Conservation (phyloP, 192 early-diverging fungal genomes). For the Phycomyces blakesleeanus region DNA sequence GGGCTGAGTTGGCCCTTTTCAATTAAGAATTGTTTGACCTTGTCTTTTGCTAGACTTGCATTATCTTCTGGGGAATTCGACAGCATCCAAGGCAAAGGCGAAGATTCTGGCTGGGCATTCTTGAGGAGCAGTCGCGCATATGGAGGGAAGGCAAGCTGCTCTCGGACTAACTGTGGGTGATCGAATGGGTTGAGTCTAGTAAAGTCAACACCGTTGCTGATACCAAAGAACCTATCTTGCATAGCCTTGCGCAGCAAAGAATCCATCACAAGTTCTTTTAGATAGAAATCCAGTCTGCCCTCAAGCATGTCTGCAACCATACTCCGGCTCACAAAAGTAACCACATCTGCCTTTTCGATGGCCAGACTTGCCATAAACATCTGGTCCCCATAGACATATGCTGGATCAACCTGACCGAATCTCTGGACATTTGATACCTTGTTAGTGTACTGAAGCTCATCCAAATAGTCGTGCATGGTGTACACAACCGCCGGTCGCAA, state of each 20-base stretch:
- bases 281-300: constrained; percentile 48
- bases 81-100: not conserved
- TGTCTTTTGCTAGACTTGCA: constrained; percentile 36
- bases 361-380: constrained; percentile 49
- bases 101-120: too few species aligned
- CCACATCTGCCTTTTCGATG: constrained; percentile 48
- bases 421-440: constrained; percentile 43
- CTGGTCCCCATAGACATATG: constrained; percentile 43
- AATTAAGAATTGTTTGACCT: constrained; percentile 45
- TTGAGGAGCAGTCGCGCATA: constrained; percentile 18
- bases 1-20: constrained; percentile 30
- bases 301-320: constrained; percentile 55
- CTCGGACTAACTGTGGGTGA: constrained; percentile 25
- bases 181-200: constrained; percentile 45
- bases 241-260: constrained; percentile 42
- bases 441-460: constrained; percentile 54
- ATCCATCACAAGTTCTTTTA: constrained; percentile 53
- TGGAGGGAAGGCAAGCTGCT: constrained; percentile 37
- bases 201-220: constrained; percentile 55
- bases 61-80: not conserved
- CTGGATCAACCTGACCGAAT: constrained; percentile 38
- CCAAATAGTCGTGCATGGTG: constrained; percentile 57
- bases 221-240: constrained; percentile 43
- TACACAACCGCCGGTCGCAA: constrained; percentile 48
- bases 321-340: constrained; percentile 50